Conservation (phyloP, 2,329 filamentous ascomycete genomes). For the Neurospora sp. region DNA sequence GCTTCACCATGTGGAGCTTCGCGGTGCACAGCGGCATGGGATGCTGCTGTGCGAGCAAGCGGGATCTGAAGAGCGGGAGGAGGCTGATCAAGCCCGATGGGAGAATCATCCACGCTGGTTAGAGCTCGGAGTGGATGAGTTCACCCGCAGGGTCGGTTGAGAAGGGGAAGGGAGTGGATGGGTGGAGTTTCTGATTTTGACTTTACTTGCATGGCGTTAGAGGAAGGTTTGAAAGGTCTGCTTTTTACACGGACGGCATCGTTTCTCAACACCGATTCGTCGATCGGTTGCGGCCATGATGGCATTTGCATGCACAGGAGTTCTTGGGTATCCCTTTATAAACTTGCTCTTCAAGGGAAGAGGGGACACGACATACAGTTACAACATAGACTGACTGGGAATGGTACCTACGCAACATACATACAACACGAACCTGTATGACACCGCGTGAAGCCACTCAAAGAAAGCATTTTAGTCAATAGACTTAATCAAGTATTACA, state of each 20-base stretch:
- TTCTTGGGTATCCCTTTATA: not conserved
- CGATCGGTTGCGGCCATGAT: not conserved
- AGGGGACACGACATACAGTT: not conserved
- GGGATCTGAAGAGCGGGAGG: conserved; percentile 37
- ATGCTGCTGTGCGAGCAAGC: conserved; percentile 59
- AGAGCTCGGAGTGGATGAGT: not conserved
- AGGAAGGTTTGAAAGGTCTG: not conserved
- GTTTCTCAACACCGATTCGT: not conserved
- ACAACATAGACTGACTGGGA: not conserved
- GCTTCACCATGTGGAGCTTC: conserved; percentile 57
- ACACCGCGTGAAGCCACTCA: not conserved
- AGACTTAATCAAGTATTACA: not conserved
- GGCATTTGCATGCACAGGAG: not conserved
- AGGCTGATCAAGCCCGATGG: conserved; percentile 12
- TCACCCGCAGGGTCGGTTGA: not conserved
- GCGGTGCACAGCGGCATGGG: conserved; percentile 64
- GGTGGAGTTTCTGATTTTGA: not conserved
- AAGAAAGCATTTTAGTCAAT: not conserved
- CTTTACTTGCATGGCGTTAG: not conserved
- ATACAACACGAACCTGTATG: not conserved
- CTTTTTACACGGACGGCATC: not conserved
- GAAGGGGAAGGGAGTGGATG: conserved; percentile 5
- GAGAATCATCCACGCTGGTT: not conserved
- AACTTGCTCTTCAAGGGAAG: not conserved
- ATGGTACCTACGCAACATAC: not conserved